Percentiles rank a stretch among this genome's conserved stretches.
These are phyloP conservation scores for Chlorella sorokiniana DNA, from an alignment of 139 green algal species.

Conservation along the genomic window DNA sequence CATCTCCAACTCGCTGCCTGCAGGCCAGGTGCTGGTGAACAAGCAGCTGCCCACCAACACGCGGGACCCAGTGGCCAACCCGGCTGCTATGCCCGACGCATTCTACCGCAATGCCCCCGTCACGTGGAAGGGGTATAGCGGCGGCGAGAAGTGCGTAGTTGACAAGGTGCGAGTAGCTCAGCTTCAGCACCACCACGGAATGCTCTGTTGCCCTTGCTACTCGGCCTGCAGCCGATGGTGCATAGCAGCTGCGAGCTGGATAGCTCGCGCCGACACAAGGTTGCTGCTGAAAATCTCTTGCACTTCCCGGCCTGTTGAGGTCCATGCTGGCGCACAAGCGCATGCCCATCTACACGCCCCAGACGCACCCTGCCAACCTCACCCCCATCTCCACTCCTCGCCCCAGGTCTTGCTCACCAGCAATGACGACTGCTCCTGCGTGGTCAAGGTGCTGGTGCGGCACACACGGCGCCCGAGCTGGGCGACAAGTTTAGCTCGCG, in stretches of 20 bases:
- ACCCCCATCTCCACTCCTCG: background rate
- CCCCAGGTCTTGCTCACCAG: conserved; percentile 78
- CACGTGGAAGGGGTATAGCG: conserved; percentile 70
- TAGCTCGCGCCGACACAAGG: too few species aligned
- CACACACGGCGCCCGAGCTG: conserved; percentile 95
- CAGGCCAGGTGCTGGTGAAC: conserved; percentile 91
- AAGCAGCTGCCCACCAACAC: conserved; percentile 91
- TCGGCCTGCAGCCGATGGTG: too few species aligned
- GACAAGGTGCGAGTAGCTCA: conserved; percentile 76
- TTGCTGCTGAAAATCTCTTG: too few species aligned
- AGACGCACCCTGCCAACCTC: background rate
- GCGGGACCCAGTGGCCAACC: conserved; percentile 63
- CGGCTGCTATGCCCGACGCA: conserved; percentile 66
- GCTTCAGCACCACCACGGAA: background rate
- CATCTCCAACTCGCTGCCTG: background rate
- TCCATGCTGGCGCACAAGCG: too few species aligned
- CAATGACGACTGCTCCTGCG: conserved; percentile 89
- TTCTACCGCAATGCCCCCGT: conserved; percentile 56
- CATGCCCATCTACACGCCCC: background rate
- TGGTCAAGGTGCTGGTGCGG: conserved; percentile 92
- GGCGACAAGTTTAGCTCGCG: conserved; percentile 96
- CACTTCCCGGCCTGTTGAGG: too few species aligned
- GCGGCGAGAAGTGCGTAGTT: conserved; percentile 82
- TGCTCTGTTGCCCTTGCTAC: background rate
- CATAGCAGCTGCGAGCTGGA: too few species aligned